These are phyloP conservation scores for Phytomonas sp. DNA, from an alignment of 208 protist genomes.

Conservation along the genomic window DNA sequence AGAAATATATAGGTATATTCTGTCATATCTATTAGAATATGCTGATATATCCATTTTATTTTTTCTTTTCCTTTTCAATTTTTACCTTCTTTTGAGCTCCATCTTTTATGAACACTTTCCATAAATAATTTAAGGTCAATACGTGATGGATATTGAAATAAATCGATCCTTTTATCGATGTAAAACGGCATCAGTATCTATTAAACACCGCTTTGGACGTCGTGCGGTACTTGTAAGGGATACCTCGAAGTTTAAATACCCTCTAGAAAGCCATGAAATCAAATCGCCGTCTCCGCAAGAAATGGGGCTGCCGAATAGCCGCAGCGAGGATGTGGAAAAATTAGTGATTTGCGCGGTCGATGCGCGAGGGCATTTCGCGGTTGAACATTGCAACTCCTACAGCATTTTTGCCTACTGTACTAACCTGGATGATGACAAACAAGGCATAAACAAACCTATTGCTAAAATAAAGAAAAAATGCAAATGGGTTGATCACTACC, in stretches of 20 bases:
- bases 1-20: too few relatives aligned
- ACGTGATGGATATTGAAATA: slow-evolving; percentile 27
- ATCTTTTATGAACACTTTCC: not conserved
- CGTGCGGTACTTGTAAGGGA: slow-evolving; percentile 28
- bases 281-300: not conserved
- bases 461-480: too few relatives aligned
- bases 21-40: not conserved
- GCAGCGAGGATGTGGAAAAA: not conserved
- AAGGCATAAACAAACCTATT: not conserved
- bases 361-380: slow-evolving; percentile 32
- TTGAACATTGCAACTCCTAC: slow-evolving; percentile 28
- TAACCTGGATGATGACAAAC: not conserved
- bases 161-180: slow-evolving; percentile 23
- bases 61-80: not conserved
- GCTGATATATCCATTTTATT: slow-evolving; percentile 11
- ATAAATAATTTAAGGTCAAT: not conserved
- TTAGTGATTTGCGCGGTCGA: slow-evolving; percentile 44
- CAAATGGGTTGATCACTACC: too few relatives aligned
- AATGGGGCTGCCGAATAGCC: not conserved
- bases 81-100: not conserved
- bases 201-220: slow-evolving; percentile 33
- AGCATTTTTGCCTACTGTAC: slow-evolving; percentile 10
- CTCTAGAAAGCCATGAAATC: not conserved
- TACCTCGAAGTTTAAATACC: not conserved
- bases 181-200: slow-evolving; percentile 20